Percentiles rank a stretch among this genome's conserved stretches.
These are phyloP conservation scores for Nemania sp. DNA, from an alignment of 2,329 filamentous ascomycete genomes.

Conservation along the genomic window DNA sequence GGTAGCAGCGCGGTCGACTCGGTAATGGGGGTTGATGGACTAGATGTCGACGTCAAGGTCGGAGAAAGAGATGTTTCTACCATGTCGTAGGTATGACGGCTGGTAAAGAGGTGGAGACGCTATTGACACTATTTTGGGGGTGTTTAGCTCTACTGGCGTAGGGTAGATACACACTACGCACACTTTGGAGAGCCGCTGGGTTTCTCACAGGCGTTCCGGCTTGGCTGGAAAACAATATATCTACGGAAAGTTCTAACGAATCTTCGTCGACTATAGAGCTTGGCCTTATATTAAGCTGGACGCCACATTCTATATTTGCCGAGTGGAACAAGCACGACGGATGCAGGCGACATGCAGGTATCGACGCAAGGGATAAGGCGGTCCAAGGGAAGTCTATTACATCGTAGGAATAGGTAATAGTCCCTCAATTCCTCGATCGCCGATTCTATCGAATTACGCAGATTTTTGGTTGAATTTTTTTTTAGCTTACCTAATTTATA, in stretches of 20 bases:
- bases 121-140: conserved; percentile 8
- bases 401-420: conserved; percentile 24
- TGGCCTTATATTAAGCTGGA: conserved; percentile 15
- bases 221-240: not conserved
- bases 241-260: not conserved
- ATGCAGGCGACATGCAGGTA: conserved; percentile 22
- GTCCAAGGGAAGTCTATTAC: conserved; percentile 15
- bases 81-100: conserved; percentile 31
- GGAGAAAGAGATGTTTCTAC: conserved; percentile 32
- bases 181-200: conserved; percentile 3
- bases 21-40: conserved; percentile 29
- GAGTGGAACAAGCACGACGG: not conserved
- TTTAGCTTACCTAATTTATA: not conserved
- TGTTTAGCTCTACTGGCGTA: conserved; percentile 4
- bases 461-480: not conserved
- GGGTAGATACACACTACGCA: not conserved
- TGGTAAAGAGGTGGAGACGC: not conserved
- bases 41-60: conserved; percentile 25
- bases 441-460: not conserved
- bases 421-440: not conserved
- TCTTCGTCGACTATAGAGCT: conserved; percentile 1
- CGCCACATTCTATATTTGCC: conserved; percentile 7
- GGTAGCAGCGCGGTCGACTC: conserved; percentile 44
- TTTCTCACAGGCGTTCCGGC: not conserved
- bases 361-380: conserved; percentile 19